Conservation (phyloP, 495 filamentous ascomycete species). For the Penicillium bialowiezense region DNA sequence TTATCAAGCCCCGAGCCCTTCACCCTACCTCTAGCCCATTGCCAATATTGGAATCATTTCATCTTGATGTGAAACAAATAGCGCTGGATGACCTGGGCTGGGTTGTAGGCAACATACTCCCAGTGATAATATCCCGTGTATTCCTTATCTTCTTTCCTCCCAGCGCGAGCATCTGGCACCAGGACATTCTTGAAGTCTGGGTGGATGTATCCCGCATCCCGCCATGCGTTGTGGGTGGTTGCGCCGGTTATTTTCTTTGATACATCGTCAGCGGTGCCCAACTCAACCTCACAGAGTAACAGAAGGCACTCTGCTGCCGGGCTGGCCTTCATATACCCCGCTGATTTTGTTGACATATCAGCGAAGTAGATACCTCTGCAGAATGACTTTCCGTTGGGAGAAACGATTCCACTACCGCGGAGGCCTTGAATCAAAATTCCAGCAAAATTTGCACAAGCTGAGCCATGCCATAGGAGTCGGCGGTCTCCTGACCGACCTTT, state of each 20-base stretch:
- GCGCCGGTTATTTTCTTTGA: background rate
- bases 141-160: background rate
- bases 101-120: slow-evolving; percentile 67
- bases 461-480: slow-evolving; percentile 74
- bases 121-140: slow-evolving; percentile 4
- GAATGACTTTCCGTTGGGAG: background rate
- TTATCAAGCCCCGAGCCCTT: no score
- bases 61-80: slow-evolving; percentile 63
- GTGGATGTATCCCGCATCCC: slow-evolving; percentile 10
- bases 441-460: slow-evolving; percentile 61
- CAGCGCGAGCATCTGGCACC: slow-evolving; percentile 8
- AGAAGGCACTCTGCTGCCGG: background rate
- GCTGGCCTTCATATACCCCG: background rate
- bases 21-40: no score
- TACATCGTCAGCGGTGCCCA: background rate
- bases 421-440: slow-evolving; percentile 75
- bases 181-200: slow-evolving; percentile 4
- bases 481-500: slow-evolving; percentile 41
- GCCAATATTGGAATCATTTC: no score
- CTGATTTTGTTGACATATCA: slow-evolving; percentile 14
- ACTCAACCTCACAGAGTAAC: slow-evolving; percentile 19
- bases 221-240: background rate
- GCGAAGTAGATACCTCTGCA: slow-evolving; percentile 13
- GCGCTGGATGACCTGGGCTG: slow-evolving; percentile 65
- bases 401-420: slow-evolving; percentile 26